Evolutionary conservation across 2,329 filamentous ascomycete genomes (phyloP), one percentile per base, ranked within the genome.

Genomic region (Calonectria multiphialidica): DNA sequence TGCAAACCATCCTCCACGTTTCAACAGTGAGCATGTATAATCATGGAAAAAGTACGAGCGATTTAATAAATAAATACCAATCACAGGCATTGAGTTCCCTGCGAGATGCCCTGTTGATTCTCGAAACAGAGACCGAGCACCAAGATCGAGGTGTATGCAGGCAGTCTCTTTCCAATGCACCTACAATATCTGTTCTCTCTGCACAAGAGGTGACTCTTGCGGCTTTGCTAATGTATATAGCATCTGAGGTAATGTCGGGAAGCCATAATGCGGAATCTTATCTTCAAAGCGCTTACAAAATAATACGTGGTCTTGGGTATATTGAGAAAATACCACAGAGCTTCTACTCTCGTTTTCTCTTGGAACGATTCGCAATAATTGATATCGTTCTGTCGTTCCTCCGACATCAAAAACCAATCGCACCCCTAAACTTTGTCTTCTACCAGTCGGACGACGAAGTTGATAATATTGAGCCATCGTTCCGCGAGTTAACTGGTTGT

Each of bases 21-120:
- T 67, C 68, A 2, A 71, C 68, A 7, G 63, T 71, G 8, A 71
- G 64, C 53, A 71, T 71, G 68, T 71, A 50, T 33, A 71, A 71
- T 50, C 59, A 67, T 35, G 68, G 68, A 25, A 49, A 30, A 30
- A 53, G 25, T n/a, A 50, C 59, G 8, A 44, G 33, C 21, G 65
- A 66, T 35, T 28, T 68, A 10, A 68, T 68, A 12, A 21, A 25
- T 21, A 53, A 53, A 15, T 63, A 44, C 28, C 63, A 53, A n/a
- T 61, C 63, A 23, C 68, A 71, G 55, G 68, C 68, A 3, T 68
- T 44, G 44, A 37, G 16, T 15, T 42, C 66, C n/a, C 30, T 65
- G 23, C 25, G 35, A 16, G 13, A 50, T 40, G 62, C 62, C 15
- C 13, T 50, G 15, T 30, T 25, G 9, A 16, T 15, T 1, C 16